A percentile compares a stretch with the other conserved stretches of the same genome.
Conservation (phyloP, 2,329 filamentous ascomycete species). For the Diaporthe amygdali region DNA sequence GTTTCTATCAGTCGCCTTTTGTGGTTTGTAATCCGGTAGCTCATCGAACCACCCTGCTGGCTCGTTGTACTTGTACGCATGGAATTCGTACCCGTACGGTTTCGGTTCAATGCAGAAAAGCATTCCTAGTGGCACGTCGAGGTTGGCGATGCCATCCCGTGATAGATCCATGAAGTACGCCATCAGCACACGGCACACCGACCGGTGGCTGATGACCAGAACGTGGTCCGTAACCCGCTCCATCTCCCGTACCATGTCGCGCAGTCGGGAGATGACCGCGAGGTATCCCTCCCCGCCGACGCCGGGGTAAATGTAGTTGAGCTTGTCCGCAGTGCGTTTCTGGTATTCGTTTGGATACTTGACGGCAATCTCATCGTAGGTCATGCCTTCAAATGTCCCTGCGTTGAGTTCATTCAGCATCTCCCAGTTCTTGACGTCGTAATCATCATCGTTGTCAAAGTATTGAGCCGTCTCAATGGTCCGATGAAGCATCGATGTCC, state of each 20-base stretch:
- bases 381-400: slow-evolving; percentile 91
- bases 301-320: slow-evolving; percentile 95
- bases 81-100: slow-evolving; percentile 96
- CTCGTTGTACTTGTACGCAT: slow-evolving; percentile 90
- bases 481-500: slow-evolving; percentile 96
- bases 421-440: slow-evolving; percentile 75
- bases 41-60: slow-evolving; percentile 81
- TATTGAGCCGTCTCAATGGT: slow-evolving; percentile 75
- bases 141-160: slow-evolving; percentile 87
- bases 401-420: slow-evolving; percentile 98
- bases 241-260: slow-evolving; percentile 94
- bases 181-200: slow-evolving; percentile 88
- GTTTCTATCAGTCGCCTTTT: slow-evolving; percentile 56
- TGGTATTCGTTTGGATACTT: slow-evolving; percentile 81
- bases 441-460: slow-evolving; percentile 72
- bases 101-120: slow-evolving; percentile 96
- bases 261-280: slow-evolving; percentile 93
- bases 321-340: slow-evolving; percentile 82
- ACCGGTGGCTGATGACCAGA: slow-evolving; percentile 89
- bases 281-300: slow-evolving; percentile 96
- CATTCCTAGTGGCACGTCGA: slow-evolving; percentile 93
- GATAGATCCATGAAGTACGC: slow-evolving; percentile 96
- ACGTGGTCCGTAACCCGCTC: slow-evolving; percentile 97
- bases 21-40: slow-evolving; percentile 81
- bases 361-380: slow-evolving; percentile 87